Conservation (phyloP, 805 yeast species). For the Suhomyces sp. region DNA sequence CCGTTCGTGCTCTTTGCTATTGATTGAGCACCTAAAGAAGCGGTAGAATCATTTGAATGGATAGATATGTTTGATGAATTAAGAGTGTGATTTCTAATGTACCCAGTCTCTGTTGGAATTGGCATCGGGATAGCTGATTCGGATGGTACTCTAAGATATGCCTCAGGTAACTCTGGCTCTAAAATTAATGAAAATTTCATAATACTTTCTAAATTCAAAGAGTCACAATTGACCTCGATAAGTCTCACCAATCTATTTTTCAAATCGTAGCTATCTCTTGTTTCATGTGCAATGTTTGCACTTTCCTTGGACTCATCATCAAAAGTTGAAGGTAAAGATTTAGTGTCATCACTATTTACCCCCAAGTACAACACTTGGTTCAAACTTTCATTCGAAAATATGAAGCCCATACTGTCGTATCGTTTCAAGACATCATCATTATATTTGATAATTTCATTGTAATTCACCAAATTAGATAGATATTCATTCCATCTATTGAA, state of each 20-base stretch:
- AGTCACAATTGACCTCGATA: conserved; percentile 42
- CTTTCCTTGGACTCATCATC: conserved; percentile 8
- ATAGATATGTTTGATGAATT: conserved; percentile 23
- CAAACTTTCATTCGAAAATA: conserved; percentile 43
- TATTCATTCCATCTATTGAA: conserved; percentile 83
- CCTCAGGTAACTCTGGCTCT: conserved; percentile 59
- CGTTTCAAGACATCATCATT: conserved; percentile 41
- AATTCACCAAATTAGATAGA: conserved; percentile 48
- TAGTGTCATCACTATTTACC: conserved; percentile 31
- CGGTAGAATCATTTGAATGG: conserved; percentile 24
- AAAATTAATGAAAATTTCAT: conserved; percentile 62
- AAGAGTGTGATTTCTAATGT: conserved; percentile 10
- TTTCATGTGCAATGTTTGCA: conserved; percentile 1
- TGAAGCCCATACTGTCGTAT: conserved; percentile 42
- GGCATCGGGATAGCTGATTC: too few relatives aligned
- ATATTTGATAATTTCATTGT: conserved; percentile 37
- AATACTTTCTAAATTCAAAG: conserved; percentile 50
- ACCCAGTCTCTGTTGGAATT: conserved; percentile 9
- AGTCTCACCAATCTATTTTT: conserved; percentile 44
- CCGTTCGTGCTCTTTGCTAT: too few relatives aligned
- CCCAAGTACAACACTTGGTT: conserved; percentile 44
- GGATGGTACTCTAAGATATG: conserved; percentile 23
- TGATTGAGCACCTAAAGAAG: conserved; percentile 11
- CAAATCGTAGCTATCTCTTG: conserved; percentile 7
- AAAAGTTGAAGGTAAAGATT: conserved; percentile 17